Evolutionary conservation across 768 basidiomycete genomes (phyloP).

Genomic region (Russula dissimulans): DNA sequence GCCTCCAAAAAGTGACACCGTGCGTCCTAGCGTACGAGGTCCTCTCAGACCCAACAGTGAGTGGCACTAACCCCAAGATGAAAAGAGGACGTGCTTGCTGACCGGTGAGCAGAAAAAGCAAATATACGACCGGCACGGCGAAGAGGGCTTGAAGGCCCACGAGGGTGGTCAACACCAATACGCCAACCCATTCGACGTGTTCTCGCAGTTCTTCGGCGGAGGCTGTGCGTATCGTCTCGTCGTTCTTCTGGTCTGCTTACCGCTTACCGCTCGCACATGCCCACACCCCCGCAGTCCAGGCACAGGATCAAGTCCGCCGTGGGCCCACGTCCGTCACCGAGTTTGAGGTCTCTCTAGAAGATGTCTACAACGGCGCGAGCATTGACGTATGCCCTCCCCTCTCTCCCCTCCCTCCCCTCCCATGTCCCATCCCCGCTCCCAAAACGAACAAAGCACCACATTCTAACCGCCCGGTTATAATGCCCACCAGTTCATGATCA

Average conservation of each 20-base stretch:
- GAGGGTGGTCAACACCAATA: constrained; percentile 73
- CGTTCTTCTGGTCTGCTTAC: background rate
- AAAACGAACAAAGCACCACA: too few species aligned
- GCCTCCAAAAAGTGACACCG: background rate
- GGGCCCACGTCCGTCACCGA: constrained; percentile 72
- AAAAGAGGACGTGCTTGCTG: background rate
- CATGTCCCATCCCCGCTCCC: too few species aligned
- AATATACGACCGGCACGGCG: constrained; percentile 92
- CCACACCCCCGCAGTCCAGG: constrained; percentile 27
- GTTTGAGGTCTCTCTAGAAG: constrained; percentile 79
- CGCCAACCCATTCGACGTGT: constrained; percentile 90
- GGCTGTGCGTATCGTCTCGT: constrained; percentile 44
- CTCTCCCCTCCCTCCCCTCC: background rate
- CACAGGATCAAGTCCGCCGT: constrained; percentile 56
- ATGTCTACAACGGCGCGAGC: constrained; percentile 80
- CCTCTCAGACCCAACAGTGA: constrained; percentile 75
- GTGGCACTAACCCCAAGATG: constrained; percentile 19
- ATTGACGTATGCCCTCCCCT: constrained; percentile 54
- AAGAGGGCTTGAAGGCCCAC: constrained; percentile 89
- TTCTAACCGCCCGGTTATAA: background rate
- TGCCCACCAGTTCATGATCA: constrained; percentile 70
- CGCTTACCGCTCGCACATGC: background rate
- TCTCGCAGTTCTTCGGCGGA: constrained; percentile 85
- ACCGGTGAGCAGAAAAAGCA: constrained; percentile 63
- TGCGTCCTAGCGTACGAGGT: constrained; percentile 73